Conservation (phyloP, 176 grass and related monocot genomes). For the Ensete glaucum region DNA sequence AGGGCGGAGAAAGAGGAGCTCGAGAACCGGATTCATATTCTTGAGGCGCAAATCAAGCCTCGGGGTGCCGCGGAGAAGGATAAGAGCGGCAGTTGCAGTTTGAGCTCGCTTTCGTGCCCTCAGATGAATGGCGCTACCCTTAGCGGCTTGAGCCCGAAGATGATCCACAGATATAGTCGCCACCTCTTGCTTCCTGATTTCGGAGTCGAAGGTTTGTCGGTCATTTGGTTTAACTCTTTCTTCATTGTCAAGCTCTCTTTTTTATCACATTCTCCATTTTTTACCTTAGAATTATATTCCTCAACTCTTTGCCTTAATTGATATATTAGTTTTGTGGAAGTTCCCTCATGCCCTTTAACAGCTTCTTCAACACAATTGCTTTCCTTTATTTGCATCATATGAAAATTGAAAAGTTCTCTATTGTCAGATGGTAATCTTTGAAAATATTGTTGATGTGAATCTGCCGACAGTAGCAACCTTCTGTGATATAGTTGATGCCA, state of each 20-base stretch:
- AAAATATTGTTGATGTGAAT: no score
- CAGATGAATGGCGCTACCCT: not conserved
- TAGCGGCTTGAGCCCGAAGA: conserved; percentile 33
- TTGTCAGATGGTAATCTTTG: no score
- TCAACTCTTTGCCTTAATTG: not conserved
- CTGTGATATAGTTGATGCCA: no score
- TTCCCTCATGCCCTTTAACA: no score
- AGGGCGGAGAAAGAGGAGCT: conserved; percentile 42
- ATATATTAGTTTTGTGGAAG: no score
- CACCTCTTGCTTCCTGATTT: conserved; percentile 88
- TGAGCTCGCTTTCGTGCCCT: not conserved
- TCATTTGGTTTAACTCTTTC: not conserved
- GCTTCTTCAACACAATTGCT: no score
- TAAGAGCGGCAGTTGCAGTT: not conserved
- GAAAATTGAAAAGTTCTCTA: no score
- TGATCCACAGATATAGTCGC: conserved; percentile 80
- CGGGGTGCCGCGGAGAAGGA: not conserved
- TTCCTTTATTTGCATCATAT: no score
- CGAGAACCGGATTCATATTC: conserved; percentile 43
- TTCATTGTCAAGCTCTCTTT: not conserved
- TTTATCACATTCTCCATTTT: not conserved
- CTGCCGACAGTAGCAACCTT: no score
- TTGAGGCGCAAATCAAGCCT: conserved; percentile 40
- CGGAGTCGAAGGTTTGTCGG: conserved; percentile 53
- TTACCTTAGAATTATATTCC: no score